These are phyloP conservation scores for Xerocomellus intermedius DNA, from an alignment of 768 basidiomycete species.

Conservation along the genomic window DNA sequence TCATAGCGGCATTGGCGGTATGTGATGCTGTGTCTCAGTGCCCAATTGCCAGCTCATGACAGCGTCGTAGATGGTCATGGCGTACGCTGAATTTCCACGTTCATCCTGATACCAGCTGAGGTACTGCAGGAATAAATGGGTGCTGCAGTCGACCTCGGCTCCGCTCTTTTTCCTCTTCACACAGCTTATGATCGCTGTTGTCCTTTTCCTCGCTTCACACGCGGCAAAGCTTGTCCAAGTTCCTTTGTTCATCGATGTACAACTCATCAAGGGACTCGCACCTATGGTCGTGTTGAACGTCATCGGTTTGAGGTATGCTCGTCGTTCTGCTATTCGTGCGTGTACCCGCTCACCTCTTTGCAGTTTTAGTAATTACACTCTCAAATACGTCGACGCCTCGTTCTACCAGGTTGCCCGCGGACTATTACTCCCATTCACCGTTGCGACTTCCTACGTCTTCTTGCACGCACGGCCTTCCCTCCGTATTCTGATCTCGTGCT, in stretches of 20 bases:
- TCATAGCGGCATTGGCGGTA: conserved; percentile 85
- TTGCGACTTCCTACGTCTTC: conserved; percentile 77
- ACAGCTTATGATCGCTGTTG: conserved; percentile 77
- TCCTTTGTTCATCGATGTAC: conserved; percentile 60
- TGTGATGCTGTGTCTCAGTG: conserved; percentile 31
- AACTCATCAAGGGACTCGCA: conserved; percentile 66
- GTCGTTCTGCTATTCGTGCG: background rate
- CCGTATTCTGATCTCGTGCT: conserved; percentile 71
- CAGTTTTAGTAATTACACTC: conserved; percentile 86
- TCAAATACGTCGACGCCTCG: conserved; percentile 92
- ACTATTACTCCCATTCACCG: conserved; percentile 91
- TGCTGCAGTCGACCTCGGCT: conserved; percentile 66
- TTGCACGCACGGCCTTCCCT: conserved; percentile 76
- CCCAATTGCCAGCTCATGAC: conserved; percentile 1
- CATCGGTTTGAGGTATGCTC: conserved; percentile 70
- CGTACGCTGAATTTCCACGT: conserved; percentile 45
- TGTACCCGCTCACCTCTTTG: background rate
- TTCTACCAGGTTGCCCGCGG: conserved; percentile 97
- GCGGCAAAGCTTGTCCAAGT: conserved; percentile 63
- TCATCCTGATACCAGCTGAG: conserved; percentile 17
- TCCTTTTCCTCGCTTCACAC: conserved; percentile 69
- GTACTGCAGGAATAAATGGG: conserved; percentile 80
- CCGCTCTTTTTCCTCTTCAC: conserved; percentile 87
- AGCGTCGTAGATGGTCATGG: conserved; percentile 78
- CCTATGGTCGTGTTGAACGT: conserved; percentile 79